Base-by-base conservation (phyloP, 2,329 filamentous ascomycete species). In the Hypocreales sp. region DNA sequence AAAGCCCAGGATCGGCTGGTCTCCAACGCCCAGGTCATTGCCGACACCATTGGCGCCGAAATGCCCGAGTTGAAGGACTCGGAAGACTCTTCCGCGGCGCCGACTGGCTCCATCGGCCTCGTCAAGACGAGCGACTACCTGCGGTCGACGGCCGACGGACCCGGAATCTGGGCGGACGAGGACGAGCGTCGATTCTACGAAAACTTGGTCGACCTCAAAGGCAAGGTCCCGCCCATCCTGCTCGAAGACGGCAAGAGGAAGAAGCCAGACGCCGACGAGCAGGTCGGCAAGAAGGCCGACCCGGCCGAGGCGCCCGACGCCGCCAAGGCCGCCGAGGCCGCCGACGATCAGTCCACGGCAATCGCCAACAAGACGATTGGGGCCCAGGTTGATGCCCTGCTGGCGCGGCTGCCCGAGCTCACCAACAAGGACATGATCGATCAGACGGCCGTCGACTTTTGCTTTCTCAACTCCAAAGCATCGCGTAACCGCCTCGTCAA, bases 301-400 rank as follows among this genome's bases (percentile, higher is more conserved):
- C 51, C 54, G 7, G 33, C 52, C 6, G 70, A 75, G 22, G 47
- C 58, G 3, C 38, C 50, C 7, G 61, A 70, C 15, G 31, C 56
- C 1, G 36, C 57, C 3, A 81, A 77, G 44, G 36, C 57, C 8
- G 47, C 58, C 4, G 55, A 62, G 5, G 61, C 72, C 15, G 53
- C 57, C 6, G 86, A 94, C 27, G 87, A 94, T 35, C 77, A 80
- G 46, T 94, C 87, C 4, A 92, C 72, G n/a, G 72, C 84, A 2
- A 95, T 98, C 45, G 83, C 80, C 17, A 98, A 95, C 61, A 95
- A 94, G 57, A 93, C 84, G 3, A 90, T 95, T 32, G 90, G 90
- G 26, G 87, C 90, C 3, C 90, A 98, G 50, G 90, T 98, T 3
- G 92, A 98, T 50, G 79, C 83, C 11, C 63, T 98, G 21, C 61